Base-by-base conservation (phyloP, 139 green algal species). In the Marvania coccoides region DNA sequence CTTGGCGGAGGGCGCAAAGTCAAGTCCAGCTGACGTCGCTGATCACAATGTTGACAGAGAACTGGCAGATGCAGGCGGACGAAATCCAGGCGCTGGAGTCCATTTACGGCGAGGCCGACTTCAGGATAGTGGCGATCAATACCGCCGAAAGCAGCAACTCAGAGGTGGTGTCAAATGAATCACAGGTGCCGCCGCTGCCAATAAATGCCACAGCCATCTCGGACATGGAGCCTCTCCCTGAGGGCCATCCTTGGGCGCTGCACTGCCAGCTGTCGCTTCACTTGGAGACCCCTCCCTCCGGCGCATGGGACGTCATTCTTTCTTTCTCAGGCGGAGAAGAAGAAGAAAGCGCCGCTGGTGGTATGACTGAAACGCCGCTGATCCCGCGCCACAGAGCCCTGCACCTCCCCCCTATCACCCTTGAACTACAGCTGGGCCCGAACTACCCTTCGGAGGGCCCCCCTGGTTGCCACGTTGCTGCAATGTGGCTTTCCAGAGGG, bases 41-140 rank as follows among this genome's bases (percentile, higher is more conserved):
- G 19, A 51, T 51, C 33, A 56, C 14, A 4, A n/a, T 29, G 26
- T 35, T 38, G 2, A 14, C 31, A 46, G 76, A 85, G 14, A 72
- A 86, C 71, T 88, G 84, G 83, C 67, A 83, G 56, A 28, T 71
- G 58, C 75, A 87, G 63, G 23, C 87, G n/a, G 84, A 91, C 34
- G 84, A 91, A 67, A 47, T 91, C 48, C 30, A 81, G 29, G 83
- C 83, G 3, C 71, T 90, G 29, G 69, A 73, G 5, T 72, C 81
- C 12, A 88, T 89, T 6, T 81, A 73, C 31, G 79, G 63, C 30
- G 65, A 78, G 2, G 72, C 84, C 28, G 55, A 63, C 46, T 59
- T 26, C 10, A 59, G 9, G 36, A 26, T 59, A 59, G 12, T 19
- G n/a, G n/a, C n/a, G n/a, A n/a, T n/a, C n/a, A n/a, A n/a, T n/a